Conservation (phyloP, 2,329 filamentous ascomycete species). For the Exophiala oligosperma region DNA sequence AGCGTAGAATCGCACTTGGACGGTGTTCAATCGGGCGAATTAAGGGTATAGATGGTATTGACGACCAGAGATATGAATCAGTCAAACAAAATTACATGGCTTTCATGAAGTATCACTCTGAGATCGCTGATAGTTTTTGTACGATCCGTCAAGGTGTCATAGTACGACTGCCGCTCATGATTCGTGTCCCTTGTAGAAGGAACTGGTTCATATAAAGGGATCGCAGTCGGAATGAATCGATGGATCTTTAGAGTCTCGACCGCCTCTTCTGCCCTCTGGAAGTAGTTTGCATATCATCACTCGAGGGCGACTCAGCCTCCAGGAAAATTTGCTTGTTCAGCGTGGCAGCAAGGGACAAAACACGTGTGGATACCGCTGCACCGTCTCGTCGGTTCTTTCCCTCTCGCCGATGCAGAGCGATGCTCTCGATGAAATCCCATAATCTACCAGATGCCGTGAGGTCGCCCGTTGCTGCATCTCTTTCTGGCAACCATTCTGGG, state of each 20-base stretch:
- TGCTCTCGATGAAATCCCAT: slow-evolving; percentile 90
- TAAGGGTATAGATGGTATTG: too few relatives aligned
- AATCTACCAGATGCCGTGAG: slow-evolving; percentile 72
- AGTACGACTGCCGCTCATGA: too few relatives aligned
- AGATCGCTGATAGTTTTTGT: too few relatives aligned
- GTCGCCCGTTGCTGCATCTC: slow-evolving; percentile 61
- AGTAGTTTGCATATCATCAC: not conserved
- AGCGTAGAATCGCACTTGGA: too few relatives aligned
- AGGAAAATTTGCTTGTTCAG: slow-evolving; percentile 71
- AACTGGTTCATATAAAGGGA: too few relatives aligned
- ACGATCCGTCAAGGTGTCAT: too few relatives aligned
- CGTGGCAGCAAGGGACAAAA: slow-evolving; percentile 73
- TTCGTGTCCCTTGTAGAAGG: too few relatives aligned
- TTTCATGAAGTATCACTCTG: too few relatives aligned
- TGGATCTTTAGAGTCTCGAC: slow-evolving; percentile 12
- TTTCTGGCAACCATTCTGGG: slow-evolving; percentile 70
- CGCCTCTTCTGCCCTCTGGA: slow-evolving; percentile 12
- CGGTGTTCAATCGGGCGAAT: too few relatives aligned
- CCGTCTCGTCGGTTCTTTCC: slow-evolving; percentile 97
- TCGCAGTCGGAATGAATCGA: too few relatives aligned
- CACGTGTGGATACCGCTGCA: slow-evolving; percentile 79
- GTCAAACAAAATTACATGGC: too few relatives aligned
- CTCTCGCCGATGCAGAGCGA: slow-evolving; percentile 78
- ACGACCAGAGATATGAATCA: too few relatives aligned
- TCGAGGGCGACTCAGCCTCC: slow-evolving; percentile 33